phyloP scores from a whole-genome alignment of 2,329 filamentous ascomycete species.

The Xylaria polymorpha region DNA sequence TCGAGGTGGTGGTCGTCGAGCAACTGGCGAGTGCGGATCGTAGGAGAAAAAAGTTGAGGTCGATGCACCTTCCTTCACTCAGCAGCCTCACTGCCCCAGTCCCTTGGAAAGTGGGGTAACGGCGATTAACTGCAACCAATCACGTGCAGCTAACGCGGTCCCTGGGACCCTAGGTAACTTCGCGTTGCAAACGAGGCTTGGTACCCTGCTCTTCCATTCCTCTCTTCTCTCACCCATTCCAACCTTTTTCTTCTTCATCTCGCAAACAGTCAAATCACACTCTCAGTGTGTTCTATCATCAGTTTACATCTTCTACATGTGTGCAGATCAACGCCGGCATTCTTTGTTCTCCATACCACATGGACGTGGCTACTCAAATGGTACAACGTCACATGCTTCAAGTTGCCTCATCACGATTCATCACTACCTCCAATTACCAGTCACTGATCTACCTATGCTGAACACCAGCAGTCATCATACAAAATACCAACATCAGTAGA shows the following conservation, averaged over 20 bases:
- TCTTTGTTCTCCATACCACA: neutral
- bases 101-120: slow-evolving; percentile 31
- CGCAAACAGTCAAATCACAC: neutral
- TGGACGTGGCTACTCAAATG: neutral
- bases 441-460: neutral
- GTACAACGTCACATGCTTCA: neutral
- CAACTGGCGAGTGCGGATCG: neutral
- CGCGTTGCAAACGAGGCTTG: slow-evolving; percentile 18
- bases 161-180: slow-evolving; percentile 10
- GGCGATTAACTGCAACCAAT: slow-evolving; percentile 18
- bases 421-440: neutral
- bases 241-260: neutral
- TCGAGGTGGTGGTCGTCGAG: neutral
- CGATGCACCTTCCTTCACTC: slow-evolving; percentile 21
- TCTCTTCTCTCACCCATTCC: neutral
- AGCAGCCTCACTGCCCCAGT: slow-evolving; percentile 37
- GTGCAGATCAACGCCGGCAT: neutral
- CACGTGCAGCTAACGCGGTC: slow-evolving; percentile 30
- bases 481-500: neutral
- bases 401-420: neutral
- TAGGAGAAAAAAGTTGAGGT: slow-evolving; percentile 22
- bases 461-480: neutral
- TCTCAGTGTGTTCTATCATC: neutral
- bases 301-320: neutral
- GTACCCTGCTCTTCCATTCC: neutral